These are phyloP conservation scores for Glebionis coronaria DNA, from an alignment of 129 eudicot genomes.

Conservation along the genomic window DNA sequence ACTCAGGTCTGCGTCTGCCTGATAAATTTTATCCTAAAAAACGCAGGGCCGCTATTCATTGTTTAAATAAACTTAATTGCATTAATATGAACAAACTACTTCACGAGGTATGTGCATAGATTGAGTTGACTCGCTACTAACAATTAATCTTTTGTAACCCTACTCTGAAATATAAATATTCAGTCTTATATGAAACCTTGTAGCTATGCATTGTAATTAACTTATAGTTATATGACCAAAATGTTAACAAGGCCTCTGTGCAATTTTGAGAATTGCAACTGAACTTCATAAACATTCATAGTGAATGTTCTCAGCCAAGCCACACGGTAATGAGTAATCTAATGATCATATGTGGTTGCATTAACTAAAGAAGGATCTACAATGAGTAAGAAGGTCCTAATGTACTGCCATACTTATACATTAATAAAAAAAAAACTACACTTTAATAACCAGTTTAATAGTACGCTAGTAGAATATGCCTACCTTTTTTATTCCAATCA, in stretches of 20 bases:
- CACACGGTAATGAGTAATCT: not conserved
- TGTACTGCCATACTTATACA: slow-evolving; percentile 10
- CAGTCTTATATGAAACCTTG: not conserved
- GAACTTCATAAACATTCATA: not conserved
- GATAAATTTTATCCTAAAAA: not conserved
- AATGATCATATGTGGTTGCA: no score
- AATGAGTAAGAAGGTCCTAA: not conserved
- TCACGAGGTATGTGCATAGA: slow-evolving; percentile 2
- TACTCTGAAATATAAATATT: not conserved
- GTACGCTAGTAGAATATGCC: not conserved
- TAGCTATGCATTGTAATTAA: not conserved
- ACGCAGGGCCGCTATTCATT: slow-evolving; percentile 2
- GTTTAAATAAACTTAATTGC: not conserved
- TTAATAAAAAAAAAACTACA: not conserved
- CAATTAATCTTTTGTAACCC: not conserved
- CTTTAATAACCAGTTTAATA: not conserved
- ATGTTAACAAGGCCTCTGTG: not conserved
- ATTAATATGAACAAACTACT: not conserved
- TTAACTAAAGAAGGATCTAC: not conserved
- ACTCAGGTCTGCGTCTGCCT: not conserved
- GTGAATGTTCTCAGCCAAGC: slow-evolving; percentile 13
- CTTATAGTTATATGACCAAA: not conserved
- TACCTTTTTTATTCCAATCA: slow-evolving; percentile 99
- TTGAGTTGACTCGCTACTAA: not conserved
- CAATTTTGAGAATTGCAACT: not conserved